These are phyloP conservation scores for Colletotrichum sp. DNA, from an alignment of 2,329 filamentous ascomycete species.

Conservation along the genomic window DNA sequence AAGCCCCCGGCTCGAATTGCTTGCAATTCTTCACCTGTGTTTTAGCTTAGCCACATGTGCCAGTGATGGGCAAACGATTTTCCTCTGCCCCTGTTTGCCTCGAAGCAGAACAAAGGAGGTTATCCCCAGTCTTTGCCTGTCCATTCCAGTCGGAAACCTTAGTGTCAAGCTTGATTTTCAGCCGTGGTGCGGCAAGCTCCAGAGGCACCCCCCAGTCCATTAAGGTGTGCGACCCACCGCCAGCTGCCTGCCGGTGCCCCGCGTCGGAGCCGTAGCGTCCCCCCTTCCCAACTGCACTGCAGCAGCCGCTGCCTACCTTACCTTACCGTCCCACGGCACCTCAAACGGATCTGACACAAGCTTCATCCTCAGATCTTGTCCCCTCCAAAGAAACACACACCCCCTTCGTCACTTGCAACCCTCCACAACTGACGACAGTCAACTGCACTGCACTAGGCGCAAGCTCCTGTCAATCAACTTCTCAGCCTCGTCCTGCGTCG, in stretches of 20 bases:
- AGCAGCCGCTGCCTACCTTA: not conserved
- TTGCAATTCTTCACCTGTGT: not conserved
- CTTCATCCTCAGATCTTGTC: conserved; percentile 10
- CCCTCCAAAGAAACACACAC: not conserved
- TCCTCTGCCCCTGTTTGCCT: not conserved
- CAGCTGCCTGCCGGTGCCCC: not conserved
- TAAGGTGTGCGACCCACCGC: not conserved
- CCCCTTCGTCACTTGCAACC: not conserved
- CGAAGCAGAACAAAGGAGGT: not conserved
- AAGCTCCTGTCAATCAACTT: not conserved
- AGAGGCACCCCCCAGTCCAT: not conserved
- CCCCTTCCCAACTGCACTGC: not conserved
- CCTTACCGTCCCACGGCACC: not conserved
- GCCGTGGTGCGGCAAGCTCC: not conserved
- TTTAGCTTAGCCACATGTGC: not conserved
- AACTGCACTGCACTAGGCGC: not conserved
- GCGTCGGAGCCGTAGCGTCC: conserved; percentile 6
- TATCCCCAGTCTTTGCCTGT: not conserved
- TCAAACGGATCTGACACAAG: conserved; percentile 32
- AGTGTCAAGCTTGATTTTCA: not conserved
- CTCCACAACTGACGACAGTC: not conserved
- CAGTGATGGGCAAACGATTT: not conserved
- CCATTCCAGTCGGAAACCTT: not conserved
- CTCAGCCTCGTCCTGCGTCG: not conserved
- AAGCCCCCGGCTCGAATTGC: not conserved